Conservation (phyloP, 176 grass and related monocot genomes). For the Triticum timopheevii region DNA sequence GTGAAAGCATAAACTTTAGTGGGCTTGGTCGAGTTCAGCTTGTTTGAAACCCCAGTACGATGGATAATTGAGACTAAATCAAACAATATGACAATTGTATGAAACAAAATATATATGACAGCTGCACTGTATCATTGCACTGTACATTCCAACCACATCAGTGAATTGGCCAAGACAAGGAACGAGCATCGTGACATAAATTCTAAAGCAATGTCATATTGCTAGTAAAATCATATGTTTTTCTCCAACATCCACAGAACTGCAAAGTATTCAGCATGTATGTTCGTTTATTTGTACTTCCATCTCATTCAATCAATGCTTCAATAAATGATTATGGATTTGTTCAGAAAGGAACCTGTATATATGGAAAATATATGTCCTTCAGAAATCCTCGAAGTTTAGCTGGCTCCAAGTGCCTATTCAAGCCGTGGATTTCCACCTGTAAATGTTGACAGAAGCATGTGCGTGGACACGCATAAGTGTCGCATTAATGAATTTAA, state of each 20-base stretch:
- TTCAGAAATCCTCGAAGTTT: slow-evolving; percentile 56
- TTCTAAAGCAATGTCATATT: neutral
- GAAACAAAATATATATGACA: neutral
- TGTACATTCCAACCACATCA: neutral
- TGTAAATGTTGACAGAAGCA: slow-evolving; percentile 32
- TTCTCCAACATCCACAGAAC: neutral
- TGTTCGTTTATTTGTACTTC: neutral
- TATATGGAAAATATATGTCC: slow-evolving; percentile 68
- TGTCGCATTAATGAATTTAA: neutral
- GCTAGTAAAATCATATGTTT: neutral
- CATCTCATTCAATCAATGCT: neutral
- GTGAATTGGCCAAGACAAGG: neutral
- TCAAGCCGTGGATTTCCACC: slow-evolving; percentile 45
- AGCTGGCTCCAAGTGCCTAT: slow-evolving; percentile 15
- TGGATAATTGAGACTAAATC: neutral
- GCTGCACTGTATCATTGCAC: neutral
- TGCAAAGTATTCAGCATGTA: neutral
- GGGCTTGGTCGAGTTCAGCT: neutral
- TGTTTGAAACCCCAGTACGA: neutral
- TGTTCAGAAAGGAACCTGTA: slow-evolving; percentile 45
- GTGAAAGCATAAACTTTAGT: neutral
- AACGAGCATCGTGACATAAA: neutral
- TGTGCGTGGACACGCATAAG: neutral
- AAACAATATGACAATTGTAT: neutral
- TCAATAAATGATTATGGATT: neutral